Conservation (phyloP, 257 asterid species). For the Solanum boliviense region DNA sequence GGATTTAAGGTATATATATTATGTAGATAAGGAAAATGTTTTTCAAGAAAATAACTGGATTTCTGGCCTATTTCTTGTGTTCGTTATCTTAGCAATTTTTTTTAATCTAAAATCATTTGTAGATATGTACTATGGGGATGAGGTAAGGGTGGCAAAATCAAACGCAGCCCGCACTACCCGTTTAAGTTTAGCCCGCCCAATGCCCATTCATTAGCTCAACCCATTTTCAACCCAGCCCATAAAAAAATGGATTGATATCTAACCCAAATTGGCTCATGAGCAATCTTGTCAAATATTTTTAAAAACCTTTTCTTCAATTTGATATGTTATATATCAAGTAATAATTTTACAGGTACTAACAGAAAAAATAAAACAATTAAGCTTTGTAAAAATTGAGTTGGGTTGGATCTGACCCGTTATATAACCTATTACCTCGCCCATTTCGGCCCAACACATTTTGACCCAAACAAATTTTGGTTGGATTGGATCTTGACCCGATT, state of each 20-base stretch:
- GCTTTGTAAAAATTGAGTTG: no score
- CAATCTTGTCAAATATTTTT: not conserved
- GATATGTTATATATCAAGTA: not conserved
- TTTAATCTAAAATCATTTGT: not conserved
- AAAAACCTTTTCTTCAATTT: no score
- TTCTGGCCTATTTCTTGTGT: not conserved
- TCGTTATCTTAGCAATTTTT: not conserved
- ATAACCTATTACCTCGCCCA: no score
- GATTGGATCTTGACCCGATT: no score
- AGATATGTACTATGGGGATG: not conserved
- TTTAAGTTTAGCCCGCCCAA: no score
- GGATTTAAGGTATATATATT: not conserved
- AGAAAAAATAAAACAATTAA: no score
- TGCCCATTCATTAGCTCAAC: no score
- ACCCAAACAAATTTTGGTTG: not conserved
- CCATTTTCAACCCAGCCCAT: no score
- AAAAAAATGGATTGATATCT: not conserved
- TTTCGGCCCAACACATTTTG: no score
- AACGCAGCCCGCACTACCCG: no score
- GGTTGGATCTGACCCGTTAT: no score
- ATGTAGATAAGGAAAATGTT: not conserved
- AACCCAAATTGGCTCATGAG: not conserved
- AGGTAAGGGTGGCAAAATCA: not conserved
- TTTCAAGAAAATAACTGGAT: not conserved
- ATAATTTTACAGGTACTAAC: no score